Conservation (phyloP, 805 yeast genomes). For the Priceomyces medius region DNA sequence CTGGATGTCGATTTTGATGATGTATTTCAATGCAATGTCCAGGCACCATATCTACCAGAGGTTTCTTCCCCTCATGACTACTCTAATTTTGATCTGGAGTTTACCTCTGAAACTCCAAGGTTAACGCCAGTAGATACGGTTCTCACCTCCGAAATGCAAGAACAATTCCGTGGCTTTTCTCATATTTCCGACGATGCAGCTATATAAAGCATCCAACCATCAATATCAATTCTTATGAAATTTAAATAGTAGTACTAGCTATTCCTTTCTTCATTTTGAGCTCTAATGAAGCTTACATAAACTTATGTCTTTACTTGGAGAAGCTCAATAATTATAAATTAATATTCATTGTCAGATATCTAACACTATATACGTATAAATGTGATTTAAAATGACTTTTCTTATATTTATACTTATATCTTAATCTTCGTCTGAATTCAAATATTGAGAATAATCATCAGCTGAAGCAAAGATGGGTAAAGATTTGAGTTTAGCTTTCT, state of each 20-base stretch:
- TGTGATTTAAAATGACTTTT: no score
- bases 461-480: constrained; percentile 87
- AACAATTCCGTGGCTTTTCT: constrained; percentile 95
- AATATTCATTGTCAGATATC: neutral
- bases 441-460: constrained; percentile 77
- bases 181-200: constrained; percentile 67
- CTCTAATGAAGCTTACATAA: neutral
- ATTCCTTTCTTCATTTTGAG: neutral
- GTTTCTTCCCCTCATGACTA: constrained; percentile 86
- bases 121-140: constrained; percentile 92
- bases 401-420: no score
- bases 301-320: neutral
- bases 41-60: constrained; percentile 90
- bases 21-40: constrained; percentile 63
- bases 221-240: neutral
- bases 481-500: constrained; percentile 58
- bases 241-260: neutral
- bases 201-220: constrained; percentile 18
- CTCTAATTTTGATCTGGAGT: constrained; percentile 89
- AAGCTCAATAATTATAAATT: neutral
- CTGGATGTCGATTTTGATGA: constrained; percentile 88
- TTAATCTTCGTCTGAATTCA: constrained; percentile 61
- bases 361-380: neutral
- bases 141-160: constrained; percentile 84
- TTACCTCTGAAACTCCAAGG: constrained; percentile 91